A percentile compares a stretch with the other conserved stretches of the same genome.
phyloP scores from a whole-genome alignment of 1,284 basidiomycete genomes.

The Coriolopsis trogii region DNA sequence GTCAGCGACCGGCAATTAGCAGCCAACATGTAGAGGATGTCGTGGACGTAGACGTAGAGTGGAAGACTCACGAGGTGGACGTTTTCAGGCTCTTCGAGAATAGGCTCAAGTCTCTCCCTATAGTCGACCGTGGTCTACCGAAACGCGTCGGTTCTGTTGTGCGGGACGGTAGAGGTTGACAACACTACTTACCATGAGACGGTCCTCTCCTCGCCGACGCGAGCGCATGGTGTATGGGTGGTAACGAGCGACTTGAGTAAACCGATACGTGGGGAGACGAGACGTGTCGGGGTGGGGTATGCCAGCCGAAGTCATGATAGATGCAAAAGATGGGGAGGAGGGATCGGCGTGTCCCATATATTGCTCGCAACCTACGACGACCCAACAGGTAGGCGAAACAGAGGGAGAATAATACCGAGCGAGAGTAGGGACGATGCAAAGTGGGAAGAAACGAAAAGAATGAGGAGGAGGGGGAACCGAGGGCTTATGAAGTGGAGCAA shows the following conservation, averaged over 20 bases:
- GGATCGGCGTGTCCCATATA: too few relatives aligned
- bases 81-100: neutral
- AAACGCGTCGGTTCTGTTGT: neutral
- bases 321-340: neutral
- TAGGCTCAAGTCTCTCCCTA: neutral
- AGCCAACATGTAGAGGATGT: too few relatives aligned
- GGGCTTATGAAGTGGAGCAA: too few relatives aligned
- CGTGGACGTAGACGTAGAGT: neutral
- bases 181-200: neutral
- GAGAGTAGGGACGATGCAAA: too few relatives aligned
- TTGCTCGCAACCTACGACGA: too few relatives aligned
- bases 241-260: neutral
- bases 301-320: neutral
- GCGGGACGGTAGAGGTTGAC: neutral
- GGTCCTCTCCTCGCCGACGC: neutral
- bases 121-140: neutral
- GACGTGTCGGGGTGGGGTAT: neutral
- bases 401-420: too few relatives aligned
- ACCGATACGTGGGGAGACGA: neutral
- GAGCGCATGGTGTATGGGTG: neutral
- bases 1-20: neutral
- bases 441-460: too few relatives aligned
- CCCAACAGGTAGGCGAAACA: too few relatives aligned
- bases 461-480: too few relatives aligned
- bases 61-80: neutral